Percentiles rank a stretch among this genome's conserved stretches.
These are phyloP conservation scores for Balakata baccata DNA, from an alignment of 345 rosid species.

Conservation along the genomic window DNA sequence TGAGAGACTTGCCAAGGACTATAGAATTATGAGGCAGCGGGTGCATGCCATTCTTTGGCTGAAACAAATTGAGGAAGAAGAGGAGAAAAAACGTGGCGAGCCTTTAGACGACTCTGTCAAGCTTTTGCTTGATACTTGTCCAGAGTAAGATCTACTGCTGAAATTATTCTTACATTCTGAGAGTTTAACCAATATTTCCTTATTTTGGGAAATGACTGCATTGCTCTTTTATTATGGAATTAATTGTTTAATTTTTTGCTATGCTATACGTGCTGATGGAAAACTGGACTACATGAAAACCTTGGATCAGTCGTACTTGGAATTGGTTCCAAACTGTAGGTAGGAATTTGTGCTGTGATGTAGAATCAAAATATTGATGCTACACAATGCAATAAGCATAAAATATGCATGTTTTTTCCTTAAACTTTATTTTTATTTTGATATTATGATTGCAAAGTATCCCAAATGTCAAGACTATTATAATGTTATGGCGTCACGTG, in stretches of 20 bases:
- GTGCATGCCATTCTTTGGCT: constrained; percentile 96
- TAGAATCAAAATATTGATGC: background rate
- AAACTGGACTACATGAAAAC: background rate
- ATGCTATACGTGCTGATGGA: background rate
- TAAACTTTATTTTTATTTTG: background rate
- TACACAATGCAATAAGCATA: background rate
- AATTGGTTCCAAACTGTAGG: background rate
- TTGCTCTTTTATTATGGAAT: background rate
- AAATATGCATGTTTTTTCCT: background rate
- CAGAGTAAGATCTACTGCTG: constrained; percentile 57
- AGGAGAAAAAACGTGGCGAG: constrained; percentile 80
- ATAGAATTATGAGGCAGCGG: constrained; percentile 91
- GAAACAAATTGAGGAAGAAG: constrained; percentile 84
- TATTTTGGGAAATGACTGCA: background rate
- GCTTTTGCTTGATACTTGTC: constrained; percentile 76
- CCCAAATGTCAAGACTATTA: background rate
- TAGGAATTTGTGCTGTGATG: background rate
- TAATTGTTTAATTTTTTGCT: background rate
- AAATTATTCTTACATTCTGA: background rate
- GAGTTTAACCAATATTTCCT: background rate
- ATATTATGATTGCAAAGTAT: background rate
- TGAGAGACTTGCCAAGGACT: constrained; percentile 85
- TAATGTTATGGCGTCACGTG: background rate
- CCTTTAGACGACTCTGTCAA: constrained; percentile 90
- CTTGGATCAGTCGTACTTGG: background rate